A percentile compares a stretch with the other conserved stretches of the same genome.
phyloP scores from a whole-genome alignment of 805 yeast species.

The Lipomyces yamanashiensis region DNA sequence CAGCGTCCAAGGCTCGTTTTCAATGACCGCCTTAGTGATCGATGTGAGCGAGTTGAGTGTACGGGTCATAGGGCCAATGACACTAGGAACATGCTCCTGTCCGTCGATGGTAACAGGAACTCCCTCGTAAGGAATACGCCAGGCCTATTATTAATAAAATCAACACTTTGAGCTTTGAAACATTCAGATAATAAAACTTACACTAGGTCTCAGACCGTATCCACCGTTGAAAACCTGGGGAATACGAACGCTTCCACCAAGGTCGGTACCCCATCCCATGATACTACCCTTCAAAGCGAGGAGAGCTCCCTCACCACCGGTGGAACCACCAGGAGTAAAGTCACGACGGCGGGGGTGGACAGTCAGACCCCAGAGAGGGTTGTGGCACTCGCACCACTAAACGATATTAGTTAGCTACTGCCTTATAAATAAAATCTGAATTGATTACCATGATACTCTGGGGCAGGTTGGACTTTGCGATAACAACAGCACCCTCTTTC shows the following conservation, averaged over 20 bases:
- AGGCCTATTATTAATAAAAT: constrained; percentile 27
- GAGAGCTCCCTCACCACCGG: constrained; percentile 64
- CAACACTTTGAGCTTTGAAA: not conserved
- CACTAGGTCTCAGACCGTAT: constrained; percentile 52
- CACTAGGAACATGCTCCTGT: constrained; percentile 59
- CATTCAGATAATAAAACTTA: not conserved
- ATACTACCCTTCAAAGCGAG: constrained; percentile 52
- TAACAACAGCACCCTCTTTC: constrained; percentile 62
- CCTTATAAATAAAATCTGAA: not conserved
- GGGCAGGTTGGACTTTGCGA: constrained; percentile 62
- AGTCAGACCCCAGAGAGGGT: constrained; percentile 54
- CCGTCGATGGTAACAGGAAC: constrained; percentile 52
- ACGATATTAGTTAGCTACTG: not conserved
- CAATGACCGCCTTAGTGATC: constrained; percentile 49
- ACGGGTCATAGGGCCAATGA: constrained; percentile 56
- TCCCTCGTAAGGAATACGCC: constrained; percentile 40
- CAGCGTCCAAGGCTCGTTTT: constrained; percentile 51
- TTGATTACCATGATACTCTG: constrained; percentile 56
- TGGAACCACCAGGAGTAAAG: constrained; percentile 58
- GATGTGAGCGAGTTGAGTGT: constrained; percentile 49
- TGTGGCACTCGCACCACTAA: constrained; percentile 49
- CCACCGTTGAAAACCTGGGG: constrained; percentile 54
- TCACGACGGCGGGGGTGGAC: constrained; percentile 52
- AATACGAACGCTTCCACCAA: constrained; percentile 59
- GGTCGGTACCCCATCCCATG: constrained; percentile 60